A percentile compares a stretch with the other conserved stretches of the same genome.
phyloP scores from a whole-genome alignment of 2,329 filamentous ascomycete genomes.

The Colletotrichum aenigma region DNA sequence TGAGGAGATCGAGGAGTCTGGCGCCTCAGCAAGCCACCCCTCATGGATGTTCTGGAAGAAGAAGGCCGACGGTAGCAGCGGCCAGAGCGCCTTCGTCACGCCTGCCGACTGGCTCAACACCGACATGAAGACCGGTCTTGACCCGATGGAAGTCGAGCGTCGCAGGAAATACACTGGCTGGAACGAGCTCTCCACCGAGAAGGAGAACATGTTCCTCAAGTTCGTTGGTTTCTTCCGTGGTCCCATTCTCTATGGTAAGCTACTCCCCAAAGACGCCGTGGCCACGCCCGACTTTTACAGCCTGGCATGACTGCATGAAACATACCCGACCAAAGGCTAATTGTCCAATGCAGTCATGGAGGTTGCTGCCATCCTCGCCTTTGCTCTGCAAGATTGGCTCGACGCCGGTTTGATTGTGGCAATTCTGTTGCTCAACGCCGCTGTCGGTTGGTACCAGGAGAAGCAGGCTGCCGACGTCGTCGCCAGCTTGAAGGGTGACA shows the following conservation, averaged over 20 bases:
- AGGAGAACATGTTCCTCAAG: conserved; percentile 77
- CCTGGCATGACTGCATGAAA: conserved; percentile 15
- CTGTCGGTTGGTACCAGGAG: conserved; percentile 82
- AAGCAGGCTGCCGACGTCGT: conserved; percentile 82
- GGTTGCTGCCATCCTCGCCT: conserved; percentile 74
- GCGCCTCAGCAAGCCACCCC: conserved; percentile 28
- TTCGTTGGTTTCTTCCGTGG: conserved; percentile 78
- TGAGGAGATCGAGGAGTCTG: conserved; percentile 31
- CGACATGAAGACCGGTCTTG: conserved; percentile 69
- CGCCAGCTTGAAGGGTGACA: conserved; percentile 76
- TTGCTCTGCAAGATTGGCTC: conserved; percentile 77
- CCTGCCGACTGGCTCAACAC: conserved; percentile 74
- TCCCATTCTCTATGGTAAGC: conserved; percentile 77
- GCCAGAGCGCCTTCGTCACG: conserved; percentile 42
- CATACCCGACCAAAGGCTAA: conserved; percentile 11
- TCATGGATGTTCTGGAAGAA: conserved; percentile 42
- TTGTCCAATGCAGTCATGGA: conserved; percentile 64
- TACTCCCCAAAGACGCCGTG: neutral
- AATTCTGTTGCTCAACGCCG: conserved; percentile 76
- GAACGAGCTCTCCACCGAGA: conserved; percentile 76
- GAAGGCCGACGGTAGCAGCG: conserved; percentile 23
- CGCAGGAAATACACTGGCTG: conserved; percentile 70
- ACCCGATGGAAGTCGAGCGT: conserved; percentile 60
- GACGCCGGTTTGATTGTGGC: conserved; percentile 76
- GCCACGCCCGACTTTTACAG: neutral